Conservation (phyloP, 257 asterid species). For the Solanum ossicruentum region DNA sequence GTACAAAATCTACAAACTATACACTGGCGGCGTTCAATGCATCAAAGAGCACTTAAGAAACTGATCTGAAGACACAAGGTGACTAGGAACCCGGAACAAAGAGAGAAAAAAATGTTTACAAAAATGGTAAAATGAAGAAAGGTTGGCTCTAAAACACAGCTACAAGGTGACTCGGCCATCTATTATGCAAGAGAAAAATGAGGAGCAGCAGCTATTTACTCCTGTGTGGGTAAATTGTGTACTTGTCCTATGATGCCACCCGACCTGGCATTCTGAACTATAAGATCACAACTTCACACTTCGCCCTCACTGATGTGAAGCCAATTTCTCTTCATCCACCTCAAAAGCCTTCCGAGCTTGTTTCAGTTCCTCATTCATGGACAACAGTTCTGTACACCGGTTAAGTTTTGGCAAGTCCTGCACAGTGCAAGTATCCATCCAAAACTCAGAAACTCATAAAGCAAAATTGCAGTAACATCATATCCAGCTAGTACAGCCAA, state of each 20-base stretch:
- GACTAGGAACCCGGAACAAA: not conserved
- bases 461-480: not conserved
- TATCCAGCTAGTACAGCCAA: not conserved
- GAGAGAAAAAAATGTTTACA: not conserved
- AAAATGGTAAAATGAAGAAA: not conserved
- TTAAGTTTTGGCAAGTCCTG: slow-evolving; percentile 47
- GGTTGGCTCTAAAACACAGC: not conserved
- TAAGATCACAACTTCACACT: not conserved
- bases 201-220: not conserved
- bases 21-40: not conserved
- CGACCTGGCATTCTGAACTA: not conserved
- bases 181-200: not conserved
- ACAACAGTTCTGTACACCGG: slow-evolving; percentile 68
- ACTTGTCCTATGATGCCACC: not conserved
- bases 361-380: slow-evolving; percentile 86
- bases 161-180: not conserved
- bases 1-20: not conserved
- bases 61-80: not conserved
- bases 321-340: slow-evolving; percentile 79
- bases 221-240: not conserved
- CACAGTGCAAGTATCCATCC: not conserved
- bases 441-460: not conserved
- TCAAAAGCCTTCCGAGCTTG: slow-evolving; percentile 83
- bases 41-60: not conserved
- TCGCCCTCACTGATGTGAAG: slow-evolving; percentile 32